Base-by-base conservation (phyloP, 805 yeast genomes). In the Candida takata region DNA sequence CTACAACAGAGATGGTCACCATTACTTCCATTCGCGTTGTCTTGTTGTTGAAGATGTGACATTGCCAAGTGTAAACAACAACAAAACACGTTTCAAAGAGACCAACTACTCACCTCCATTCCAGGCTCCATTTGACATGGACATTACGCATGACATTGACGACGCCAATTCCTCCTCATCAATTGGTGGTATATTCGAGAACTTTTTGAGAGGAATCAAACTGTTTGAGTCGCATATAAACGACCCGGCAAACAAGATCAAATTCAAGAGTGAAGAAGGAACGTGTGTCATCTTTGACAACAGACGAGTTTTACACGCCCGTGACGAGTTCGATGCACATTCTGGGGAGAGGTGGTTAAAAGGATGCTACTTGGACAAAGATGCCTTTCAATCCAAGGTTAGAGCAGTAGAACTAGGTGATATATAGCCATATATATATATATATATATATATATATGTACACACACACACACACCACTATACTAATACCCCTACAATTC, bases 51-150 rank as follows among this genome's bases (percentile, higher is more conserved):
- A 78, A 45, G 72, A 70, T 38, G 62, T 63, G 14, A 51, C 57
- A 34, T 31, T 37, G 10, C 26, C 35, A 39, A 15, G 29, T 17
- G 6, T 26, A 23, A 13, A 14, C 20, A 21, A 23, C 10, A 27
- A 18, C 15, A 43, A 43, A 4, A 60, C 47, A 35, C 51, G 49
- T 25, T 71, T 80, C 43, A 70, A 69, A 45, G 77, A 71, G 35
- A 72, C 81, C 14, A 80, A 79, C 51, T 83, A 82, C 55, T 77
- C 90, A 1, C 92, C 94, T 3, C 90, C 88, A 9, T 82, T 80
- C 61, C 94, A 83, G 51, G 90, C 84, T 0, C 90, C 90, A 1
- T 73, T 77, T 38, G 85, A 80, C 43, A 60, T 58, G 37, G 77
- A 77, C 14, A 67, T 73, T n/a, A 58, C 58, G 11, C 57, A 61